Evolutionary conservation across 768 basidiomycete genomes (phyloP).

Genomic region (Boletus subparvulus): DNA sequence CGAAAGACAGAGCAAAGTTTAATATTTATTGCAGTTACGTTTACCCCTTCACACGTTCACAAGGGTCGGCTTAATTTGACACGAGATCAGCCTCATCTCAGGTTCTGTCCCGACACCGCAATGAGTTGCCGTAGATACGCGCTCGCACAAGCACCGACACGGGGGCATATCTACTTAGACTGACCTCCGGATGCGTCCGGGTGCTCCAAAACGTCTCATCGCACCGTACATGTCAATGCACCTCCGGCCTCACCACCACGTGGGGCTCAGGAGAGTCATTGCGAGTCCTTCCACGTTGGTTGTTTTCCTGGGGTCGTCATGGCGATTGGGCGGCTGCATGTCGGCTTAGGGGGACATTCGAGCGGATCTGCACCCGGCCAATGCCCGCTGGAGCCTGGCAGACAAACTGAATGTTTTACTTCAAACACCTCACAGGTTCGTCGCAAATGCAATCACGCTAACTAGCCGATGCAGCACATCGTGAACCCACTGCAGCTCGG

Average conservation of each 20-base stretch:
- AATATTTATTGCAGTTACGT: conserved; percentile 11
- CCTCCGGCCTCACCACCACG: background rate
- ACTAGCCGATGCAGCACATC: background rate
- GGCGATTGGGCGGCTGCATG: background rate
- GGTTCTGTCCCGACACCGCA: conserved; percentile 10
- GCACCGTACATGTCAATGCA: background rate
- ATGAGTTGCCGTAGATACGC: conserved; percentile 19
- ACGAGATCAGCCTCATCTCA: background rate
- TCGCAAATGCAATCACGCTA: background rate
- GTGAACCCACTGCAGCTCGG: background rate
- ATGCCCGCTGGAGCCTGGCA: background rate
- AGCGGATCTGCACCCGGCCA: background rate
- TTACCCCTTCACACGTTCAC: conserved; percentile 12
- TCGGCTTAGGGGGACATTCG: background rate
- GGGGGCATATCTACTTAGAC: background rate
- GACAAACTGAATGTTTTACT: no score
- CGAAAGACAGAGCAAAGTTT: conserved; percentile 16
- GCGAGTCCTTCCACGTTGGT: background rate
- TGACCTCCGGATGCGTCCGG: background rate
- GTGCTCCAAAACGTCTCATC: background rate
- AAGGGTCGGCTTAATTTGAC: conserved; percentile 6
- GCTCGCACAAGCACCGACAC: background rate
- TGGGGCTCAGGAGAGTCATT: background rate
- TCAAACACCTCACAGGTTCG: background rate
- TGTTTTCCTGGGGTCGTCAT: conserved; percentile 6